These are phyloP conservation scores for Kokia cookei DNA, from an alignment of 441 rosid genomes.

Conservation along the genomic window DNA sequence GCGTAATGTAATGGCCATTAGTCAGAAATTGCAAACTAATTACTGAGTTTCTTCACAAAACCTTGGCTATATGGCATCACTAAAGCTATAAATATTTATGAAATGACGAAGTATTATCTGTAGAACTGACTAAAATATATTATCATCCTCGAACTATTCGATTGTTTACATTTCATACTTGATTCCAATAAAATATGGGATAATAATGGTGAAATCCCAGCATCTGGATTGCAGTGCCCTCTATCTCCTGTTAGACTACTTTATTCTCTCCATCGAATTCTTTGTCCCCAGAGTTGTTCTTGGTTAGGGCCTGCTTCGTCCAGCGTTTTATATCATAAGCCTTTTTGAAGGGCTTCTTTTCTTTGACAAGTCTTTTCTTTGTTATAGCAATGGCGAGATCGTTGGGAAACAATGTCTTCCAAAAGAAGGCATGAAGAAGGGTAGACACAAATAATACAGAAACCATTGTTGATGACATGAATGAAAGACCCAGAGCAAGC, in stretches of 20 bases:
- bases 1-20: background rate
- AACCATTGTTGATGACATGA: slow-evolving; percentile 76
- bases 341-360: slow-evolving; percentile 51
- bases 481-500: slow-evolving; percentile 64
- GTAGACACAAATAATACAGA: slow-evolving; percentile 53
- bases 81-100: background rate
- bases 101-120: background rate
- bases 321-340: slow-evolving; percentile 63
- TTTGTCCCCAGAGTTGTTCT: slow-evolving; percentile 37
- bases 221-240: background rate
- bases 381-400: slow-evolving; percentile 5
- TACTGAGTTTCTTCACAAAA: background rate
- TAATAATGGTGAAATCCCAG: background rate
- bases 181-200: background rate
- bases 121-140: background rate
- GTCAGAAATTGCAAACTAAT: background rate
- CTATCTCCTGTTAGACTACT: background rate
- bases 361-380: background rate
- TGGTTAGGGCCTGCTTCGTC: slow-evolving; percentile 62
- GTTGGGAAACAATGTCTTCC: background rate
- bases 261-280: slow-evolving; percentile 11
- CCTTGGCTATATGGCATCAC: background rate
- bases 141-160: background rate
- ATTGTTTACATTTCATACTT: background rate
- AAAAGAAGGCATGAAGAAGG: slow-evolving; percentile 65